phyloP scores from a whole-genome alignment of 768 basidiomycete species.

The Auriscalpium microsporum region DNA sequence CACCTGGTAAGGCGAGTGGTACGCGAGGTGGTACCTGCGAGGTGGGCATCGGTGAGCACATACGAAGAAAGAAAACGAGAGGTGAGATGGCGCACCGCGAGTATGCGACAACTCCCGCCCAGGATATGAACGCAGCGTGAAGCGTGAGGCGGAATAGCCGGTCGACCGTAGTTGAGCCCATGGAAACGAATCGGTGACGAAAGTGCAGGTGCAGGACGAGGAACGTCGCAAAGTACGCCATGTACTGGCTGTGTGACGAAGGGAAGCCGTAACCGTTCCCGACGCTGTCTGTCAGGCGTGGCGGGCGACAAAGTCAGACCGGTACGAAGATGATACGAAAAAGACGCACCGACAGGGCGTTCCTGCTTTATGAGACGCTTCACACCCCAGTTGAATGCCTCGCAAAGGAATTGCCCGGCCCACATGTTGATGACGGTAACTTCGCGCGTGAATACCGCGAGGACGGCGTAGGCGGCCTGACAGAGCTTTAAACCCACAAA shows the following conservation, averaged over 20 bases:
- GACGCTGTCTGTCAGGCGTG: slow-evolving; percentile 33
- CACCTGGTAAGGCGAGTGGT: slow-evolving; percentile 68
- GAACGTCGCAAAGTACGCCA: slow-evolving; percentile 82
- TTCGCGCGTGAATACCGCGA: slow-evolving; percentile 71
- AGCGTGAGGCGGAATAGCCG: slow-evolving; percentile 36
- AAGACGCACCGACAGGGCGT: slow-evolving; percentile 52
- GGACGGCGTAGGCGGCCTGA: slow-evolving; percentile 71
- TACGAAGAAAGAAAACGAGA: neutral
- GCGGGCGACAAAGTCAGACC: neutral
- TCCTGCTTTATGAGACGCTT: slow-evolving; percentile 63
- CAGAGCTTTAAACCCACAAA: neutral
- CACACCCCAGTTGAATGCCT: slow-evolving; percentile 58
- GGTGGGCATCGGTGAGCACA: neutral
- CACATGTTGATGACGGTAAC: slow-evolving; percentile 78
- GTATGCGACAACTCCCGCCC: slow-evolving; percentile 66
- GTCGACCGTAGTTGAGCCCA: slow-evolving; percentile 46
- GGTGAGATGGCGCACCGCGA: slow-evolving; percentile 46
- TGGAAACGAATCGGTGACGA: slow-evolving; percentile 54
- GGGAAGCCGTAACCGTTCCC: slow-evolving; percentile 81
- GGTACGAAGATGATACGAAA: neutral
- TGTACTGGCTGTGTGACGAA: slow-evolving; percentile 84
- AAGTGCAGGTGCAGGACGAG: slow-evolving; percentile 64
- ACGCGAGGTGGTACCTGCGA: slow-evolving; percentile 56
- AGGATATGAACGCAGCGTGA: slow-evolving; percentile 42
- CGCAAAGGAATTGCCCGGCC: slow-evolving; percentile 68